Evolutionary conservation across 768 basidiomycete species (phyloP).

Genomic region (Coprinopsis sp.): DNA sequence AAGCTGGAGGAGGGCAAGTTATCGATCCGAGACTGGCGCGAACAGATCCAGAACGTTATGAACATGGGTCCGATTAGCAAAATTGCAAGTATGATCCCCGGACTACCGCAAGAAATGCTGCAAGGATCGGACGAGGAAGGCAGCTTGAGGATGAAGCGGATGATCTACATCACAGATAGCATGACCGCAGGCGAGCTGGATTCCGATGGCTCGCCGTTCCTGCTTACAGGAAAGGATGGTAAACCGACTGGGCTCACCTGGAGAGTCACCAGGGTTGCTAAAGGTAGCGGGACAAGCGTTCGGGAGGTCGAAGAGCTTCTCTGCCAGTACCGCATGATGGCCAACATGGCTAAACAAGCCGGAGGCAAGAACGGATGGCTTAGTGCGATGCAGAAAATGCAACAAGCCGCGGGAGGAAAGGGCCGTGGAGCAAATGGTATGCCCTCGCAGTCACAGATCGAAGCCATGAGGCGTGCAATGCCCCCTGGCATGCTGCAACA

Average conservation of each 20-base stretch:
- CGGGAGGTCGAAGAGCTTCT: slow-evolving; percentile 97
- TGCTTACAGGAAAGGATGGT: slow-evolving; percentile 78
- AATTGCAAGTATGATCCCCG: slow-evolving; percentile 98
- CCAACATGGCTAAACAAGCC: slow-evolving; percentile 96
- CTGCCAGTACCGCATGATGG: slow-evolving; percentile 98
- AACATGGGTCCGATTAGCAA: slow-evolving; percentile 99
- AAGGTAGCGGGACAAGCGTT: slow-evolving; percentile 90
- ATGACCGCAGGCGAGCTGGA: slow-evolving; percentile 94
- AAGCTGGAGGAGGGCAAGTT: slow-evolving; percentile 97
- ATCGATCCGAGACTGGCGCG: slow-evolving; percentile 95
- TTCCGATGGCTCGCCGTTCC: slow-evolving; percentile 89
- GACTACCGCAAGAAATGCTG: slow-evolving; percentile 85
- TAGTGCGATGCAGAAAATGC: slow-evolving; percentile 91
- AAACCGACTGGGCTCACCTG: slow-evolving; percentile 85
- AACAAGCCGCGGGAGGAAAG: slow-evolving; percentile 77
- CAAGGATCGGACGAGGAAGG: slow-evolving; percentile 95
- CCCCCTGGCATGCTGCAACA: slow-evolving; percentile 95
- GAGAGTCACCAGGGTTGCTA: slow-evolving; percentile 86
- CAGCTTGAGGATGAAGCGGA: slow-evolving; percentile 84
- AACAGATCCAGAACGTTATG: slow-evolving; percentile 97
- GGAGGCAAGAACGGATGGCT: slow-evolving; percentile 97
- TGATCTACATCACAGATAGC: slow-evolving; percentile 98
- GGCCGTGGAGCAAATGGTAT: slow-evolving; percentile 83
- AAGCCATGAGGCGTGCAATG: slow-evolving; percentile 93
- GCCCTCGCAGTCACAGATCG: slow-evolving; percentile 91